phyloP scores from a whole-genome alignment of 2,329 filamentous ascomycete genomes.

The Dendrostoma leiphaemia region DNA sequence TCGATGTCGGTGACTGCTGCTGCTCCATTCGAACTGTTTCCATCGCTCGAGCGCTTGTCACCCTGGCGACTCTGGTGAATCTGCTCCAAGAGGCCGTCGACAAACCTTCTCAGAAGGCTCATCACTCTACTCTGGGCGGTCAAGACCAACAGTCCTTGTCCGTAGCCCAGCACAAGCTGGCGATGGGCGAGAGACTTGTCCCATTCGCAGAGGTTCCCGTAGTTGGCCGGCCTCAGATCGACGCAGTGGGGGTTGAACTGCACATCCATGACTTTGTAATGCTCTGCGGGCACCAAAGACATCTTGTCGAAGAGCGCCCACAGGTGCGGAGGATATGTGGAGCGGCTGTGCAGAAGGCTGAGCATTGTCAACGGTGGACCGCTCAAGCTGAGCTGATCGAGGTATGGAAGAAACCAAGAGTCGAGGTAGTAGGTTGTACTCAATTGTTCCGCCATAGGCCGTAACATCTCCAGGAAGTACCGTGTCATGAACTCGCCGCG shows the following conservation, averaged over 20 bases:
- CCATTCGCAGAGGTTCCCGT: neutral
- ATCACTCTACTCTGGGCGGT: neutral
- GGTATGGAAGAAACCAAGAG: neutral
- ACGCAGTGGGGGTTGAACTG: neutral
- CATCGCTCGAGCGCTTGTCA: too few relatives aligned
- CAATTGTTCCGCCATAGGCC: neutral
- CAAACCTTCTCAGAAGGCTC: neutral
- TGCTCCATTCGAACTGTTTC: neutral
- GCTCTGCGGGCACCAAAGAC: neutral
- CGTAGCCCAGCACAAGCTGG: neutral
- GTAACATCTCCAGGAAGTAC: too few relatives aligned
- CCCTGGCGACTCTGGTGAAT: neutral
- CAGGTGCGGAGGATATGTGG: neutral
- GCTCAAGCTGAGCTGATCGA: neutral
- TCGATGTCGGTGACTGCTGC: neutral
- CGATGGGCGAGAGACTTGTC: neutral
- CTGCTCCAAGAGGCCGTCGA: neutral
- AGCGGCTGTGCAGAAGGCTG: neutral
- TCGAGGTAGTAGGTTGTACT: neutral
- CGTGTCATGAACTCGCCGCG: neutral
- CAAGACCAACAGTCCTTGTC: neutral
- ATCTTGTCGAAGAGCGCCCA: neutral
- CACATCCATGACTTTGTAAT: neutral
- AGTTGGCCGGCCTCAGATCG: neutral
- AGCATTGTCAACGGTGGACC: neutral